phyloP scores from a whole-genome alignment of 73 alveolate genomes.

The Paramecium tetraurelia region DNA sequence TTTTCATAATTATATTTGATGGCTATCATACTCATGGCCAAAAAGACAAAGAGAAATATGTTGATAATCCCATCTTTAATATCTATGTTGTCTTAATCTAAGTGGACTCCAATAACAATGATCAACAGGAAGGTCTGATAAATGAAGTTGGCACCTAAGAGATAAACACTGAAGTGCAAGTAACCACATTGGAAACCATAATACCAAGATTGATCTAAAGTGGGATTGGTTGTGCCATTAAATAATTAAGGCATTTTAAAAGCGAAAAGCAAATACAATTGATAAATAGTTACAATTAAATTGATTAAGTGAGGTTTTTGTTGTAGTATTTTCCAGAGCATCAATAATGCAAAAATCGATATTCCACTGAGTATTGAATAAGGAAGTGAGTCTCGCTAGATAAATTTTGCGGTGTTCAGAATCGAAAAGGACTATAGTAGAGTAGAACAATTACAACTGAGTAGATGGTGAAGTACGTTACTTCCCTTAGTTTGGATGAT shows the following conservation, averaged over 20 bases:
- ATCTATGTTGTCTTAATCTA: background rate
- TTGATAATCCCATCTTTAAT: background rate
- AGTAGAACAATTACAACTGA: background rate
- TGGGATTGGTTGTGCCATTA: background rate
- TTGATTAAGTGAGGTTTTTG: background rate
- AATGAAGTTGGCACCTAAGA: background rate
- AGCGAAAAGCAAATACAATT: background rate
- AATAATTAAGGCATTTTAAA: background rate
- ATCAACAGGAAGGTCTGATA: background rate
- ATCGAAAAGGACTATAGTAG: background rate
- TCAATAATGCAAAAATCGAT: background rate
- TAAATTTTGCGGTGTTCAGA: background rate
- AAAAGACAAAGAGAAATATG: background rate
- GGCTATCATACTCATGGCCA: background rate
- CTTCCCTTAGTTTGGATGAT: background rate
- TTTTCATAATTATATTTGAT: slow-evolving; percentile 20
- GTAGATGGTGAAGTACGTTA: background rate
- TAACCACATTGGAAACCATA: background rate
- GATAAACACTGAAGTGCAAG: background rate
- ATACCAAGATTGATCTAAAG: background rate
- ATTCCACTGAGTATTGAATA: background rate
- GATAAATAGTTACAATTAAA: background rate
- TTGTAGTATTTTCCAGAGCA: background rate
- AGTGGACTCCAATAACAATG: background rate
- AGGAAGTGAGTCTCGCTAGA: background rate